phyloP scores from a whole-genome alignment of 352 stramenopile species.

The Lagenidium giganteum region DNA sequence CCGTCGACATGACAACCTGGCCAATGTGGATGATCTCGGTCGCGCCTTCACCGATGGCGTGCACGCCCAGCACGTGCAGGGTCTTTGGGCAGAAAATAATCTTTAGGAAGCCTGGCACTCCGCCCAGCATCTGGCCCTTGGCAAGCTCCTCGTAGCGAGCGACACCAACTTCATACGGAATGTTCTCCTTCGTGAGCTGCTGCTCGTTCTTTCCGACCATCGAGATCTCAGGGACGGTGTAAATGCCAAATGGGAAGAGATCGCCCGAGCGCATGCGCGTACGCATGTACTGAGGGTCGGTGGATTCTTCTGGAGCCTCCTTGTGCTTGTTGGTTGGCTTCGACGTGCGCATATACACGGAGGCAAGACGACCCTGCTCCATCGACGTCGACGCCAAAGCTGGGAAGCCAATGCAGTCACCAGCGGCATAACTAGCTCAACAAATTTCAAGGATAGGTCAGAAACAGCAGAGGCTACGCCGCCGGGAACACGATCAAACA shows the following conservation, averaged over 20 bases:
- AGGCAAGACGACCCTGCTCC: constrained; percentile 86
- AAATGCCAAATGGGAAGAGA: constrained; percentile 85
- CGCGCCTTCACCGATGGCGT: constrained; percentile 79
- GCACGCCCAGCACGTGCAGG: constrained; percentile 70
- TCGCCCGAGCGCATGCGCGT: constrained; percentile 84
- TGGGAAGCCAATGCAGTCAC: constrained; percentile 88
- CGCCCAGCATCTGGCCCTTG: constrained; percentile 82
- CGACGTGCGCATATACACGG: constrained; percentile 80
- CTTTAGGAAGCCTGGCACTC: constrained; percentile 75
- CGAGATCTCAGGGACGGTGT: constrained; percentile 85
- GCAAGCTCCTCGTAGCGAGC: constrained; percentile 81
- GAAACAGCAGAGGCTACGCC: too few relatives aligned
- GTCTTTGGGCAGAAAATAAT: constrained; percentile 82
- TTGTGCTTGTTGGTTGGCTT: constrained; percentile 59
- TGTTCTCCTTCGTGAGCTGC: constrained; percentile 70
- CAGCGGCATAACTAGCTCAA: constrained; percentile 75
- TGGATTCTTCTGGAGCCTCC: constrained; percentile 34
- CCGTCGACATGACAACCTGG: constrained; percentile 83
- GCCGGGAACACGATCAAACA: too few relatives aligned
- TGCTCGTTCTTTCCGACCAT: constrained; percentile 89
- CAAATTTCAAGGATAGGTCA: too few relatives aligned
- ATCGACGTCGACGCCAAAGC: constrained; percentile 88
- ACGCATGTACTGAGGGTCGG: constrained; percentile 60
- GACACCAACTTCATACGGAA: constrained; percentile 75
- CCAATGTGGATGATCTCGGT: constrained; percentile 91